These are phyloP conservation scores for Acacia melanoxylon DNA, from an alignment of 306 rosid genomes.

Conservation along the genomic window DNA sequence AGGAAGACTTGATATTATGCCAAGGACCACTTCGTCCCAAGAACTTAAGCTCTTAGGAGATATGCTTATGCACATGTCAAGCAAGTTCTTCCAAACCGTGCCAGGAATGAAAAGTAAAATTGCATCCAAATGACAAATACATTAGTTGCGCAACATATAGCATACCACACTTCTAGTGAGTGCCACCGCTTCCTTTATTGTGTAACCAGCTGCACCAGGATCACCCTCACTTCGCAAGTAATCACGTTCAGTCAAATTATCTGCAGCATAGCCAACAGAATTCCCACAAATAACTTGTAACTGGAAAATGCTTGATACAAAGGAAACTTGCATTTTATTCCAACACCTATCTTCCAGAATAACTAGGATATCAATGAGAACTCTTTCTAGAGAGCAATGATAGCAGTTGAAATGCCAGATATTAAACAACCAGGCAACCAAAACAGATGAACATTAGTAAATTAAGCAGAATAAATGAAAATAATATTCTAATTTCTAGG, in stretches of 20 bases:
- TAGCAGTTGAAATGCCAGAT: constrained; percentile 20
- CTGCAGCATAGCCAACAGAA: constrained; percentile 37
- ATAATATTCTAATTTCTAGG: constrained; percentile 3
- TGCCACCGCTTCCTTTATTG: constrained; percentile 84
- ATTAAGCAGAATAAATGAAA: constrained; percentile 4
- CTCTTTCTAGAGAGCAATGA: background rate
- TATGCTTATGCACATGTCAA: background rate
- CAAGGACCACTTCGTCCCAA: background rate
- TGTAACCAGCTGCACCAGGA: constrained; percentile 89
- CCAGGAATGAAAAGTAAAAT: background rate
- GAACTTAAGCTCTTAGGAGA: background rate
- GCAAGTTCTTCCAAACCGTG: constrained; percentile 21
- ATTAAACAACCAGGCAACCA: constrained; percentile 9
- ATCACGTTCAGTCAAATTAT: constrained; percentile 65
- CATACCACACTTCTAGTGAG: constrained; percentile 90
- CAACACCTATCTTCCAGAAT: constrained; percentile 7
- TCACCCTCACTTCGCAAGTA: constrained; percentile 90
- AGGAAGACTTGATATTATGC: background rate
- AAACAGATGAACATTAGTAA: background rate
- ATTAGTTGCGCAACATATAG: constrained; percentile 20
- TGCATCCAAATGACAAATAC: constrained; percentile 27
- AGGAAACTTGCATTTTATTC: background rate
- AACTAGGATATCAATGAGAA: constrained; percentile 20
- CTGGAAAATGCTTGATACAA: background rate
- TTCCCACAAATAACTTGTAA: constrained; percentile 28